These are phyloP conservation scores for Leonotis leonurus DNA, from an alignment of 257 asterid genomes.

Conservation along the genomic window DNA sequence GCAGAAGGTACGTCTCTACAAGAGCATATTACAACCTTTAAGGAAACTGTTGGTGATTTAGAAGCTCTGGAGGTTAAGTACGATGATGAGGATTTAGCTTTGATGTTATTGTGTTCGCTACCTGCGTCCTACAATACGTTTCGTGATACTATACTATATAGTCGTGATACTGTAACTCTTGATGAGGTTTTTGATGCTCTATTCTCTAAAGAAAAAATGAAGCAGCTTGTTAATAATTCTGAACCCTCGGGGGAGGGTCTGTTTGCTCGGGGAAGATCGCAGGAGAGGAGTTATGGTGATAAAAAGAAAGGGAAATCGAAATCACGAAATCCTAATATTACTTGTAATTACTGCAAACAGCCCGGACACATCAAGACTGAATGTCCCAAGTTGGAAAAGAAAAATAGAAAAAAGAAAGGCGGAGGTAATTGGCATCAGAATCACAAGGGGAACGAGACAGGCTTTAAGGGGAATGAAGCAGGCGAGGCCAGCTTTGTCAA, in stretches of 20 bases:
- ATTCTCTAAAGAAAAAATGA: background rate
- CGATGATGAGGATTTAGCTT: background rate
- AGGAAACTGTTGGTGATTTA: background rate
- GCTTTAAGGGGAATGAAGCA: background rate
- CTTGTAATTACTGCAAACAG: background rate
- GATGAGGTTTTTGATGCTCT: background rate
- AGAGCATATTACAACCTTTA: background rate
- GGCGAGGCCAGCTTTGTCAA: background rate
- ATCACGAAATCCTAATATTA: background rate
- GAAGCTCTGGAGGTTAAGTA: background rate
- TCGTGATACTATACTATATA: background rate
- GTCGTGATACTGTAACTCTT: background rate
- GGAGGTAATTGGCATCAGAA: background rate
- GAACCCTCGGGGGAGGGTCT: background rate
- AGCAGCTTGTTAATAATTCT: background rate
- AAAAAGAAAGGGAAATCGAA: too few relatives aligned
- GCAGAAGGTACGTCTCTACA: background rate
- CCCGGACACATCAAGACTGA: background rate
- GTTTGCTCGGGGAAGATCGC: too few relatives aligned
- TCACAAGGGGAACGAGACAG: too few relatives aligned
- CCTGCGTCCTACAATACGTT: background rate
- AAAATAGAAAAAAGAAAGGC: too few relatives aligned
- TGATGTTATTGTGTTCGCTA: background rate
- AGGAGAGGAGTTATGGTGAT: too few relatives aligned
- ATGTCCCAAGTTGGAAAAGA: background rate